Evolutionary conservation across 768 basidiomycete genomes (phyloP).

Genomic region (Pleurotus ostreatus): DNA sequence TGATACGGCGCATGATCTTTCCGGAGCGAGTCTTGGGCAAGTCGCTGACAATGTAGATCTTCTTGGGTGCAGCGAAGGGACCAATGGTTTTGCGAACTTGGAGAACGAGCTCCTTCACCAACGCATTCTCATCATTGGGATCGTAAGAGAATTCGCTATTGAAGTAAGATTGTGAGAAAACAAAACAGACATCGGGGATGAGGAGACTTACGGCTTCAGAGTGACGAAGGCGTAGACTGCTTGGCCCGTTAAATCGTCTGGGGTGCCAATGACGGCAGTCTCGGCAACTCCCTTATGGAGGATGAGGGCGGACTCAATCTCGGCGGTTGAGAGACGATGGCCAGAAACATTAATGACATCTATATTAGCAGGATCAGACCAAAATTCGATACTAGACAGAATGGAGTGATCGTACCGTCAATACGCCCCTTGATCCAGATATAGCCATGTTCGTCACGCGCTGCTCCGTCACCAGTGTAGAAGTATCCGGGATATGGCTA

Average conservation of each 20-base stretch:
- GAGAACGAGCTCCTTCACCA: constrained; percentile 85
- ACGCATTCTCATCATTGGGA: constrained; percentile 57
- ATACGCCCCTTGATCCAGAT: constrained; percentile 99
- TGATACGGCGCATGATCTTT: constrained; percentile 95
- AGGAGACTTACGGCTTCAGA: constrained; percentile 77
- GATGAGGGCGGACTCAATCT: constrained; percentile 96
- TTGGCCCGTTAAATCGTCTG: constrained; percentile 88
- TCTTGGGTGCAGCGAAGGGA: constrained; percentile 96
- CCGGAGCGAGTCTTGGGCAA: constrained; percentile 94
- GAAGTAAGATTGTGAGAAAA: neutral
- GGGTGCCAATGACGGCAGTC: constrained; percentile 86
- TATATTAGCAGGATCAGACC: constrained; percentile 19
- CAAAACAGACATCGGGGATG: neutral
- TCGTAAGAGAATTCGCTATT: constrained; percentile 78
- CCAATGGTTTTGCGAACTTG: constrained; percentile 98
- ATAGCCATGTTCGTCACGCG: constrained; percentile 92
- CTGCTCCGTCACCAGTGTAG: constrained; percentile 98
- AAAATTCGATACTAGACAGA: neutral
- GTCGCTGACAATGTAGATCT: constrained; percentile 77
- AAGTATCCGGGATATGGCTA: constrained; percentile 84
- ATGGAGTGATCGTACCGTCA: constrained; percentile 54
- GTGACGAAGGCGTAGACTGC: constrained; percentile 95
- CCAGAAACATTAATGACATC: constrained; percentile 99
- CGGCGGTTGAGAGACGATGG: constrained; percentile 94
- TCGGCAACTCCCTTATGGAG: constrained; percentile 94